Base-by-base conservation (phyloP, 495 filamentous ascomycete species). In the Schizothecium vesticola region DNA sequence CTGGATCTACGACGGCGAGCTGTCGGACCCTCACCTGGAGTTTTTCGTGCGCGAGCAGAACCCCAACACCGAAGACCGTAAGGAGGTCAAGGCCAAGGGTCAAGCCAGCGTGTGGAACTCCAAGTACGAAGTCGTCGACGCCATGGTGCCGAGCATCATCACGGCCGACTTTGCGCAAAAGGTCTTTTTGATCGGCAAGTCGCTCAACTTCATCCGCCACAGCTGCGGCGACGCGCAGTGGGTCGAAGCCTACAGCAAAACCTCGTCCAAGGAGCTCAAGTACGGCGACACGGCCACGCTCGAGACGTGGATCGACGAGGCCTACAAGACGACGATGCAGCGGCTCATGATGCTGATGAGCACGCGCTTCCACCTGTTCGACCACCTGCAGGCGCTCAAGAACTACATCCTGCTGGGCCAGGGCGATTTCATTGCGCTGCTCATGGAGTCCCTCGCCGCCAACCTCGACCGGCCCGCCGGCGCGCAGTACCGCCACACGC, bases 1-100 rank as follows among this genome's bases (percentile, higher is more conserved):
- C 69, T 99, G 96, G 96, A 97, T 98, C 62, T 99, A 98, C 76
- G 94, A 98, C 75, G 96, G 96, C 64, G 96, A 99, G 80, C 86
- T 99, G 22, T 93, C 91, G 19, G 96, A 99, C 80, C 96, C 96
- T 9, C 97, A 95, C 73, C 85, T 89, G 31, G 96, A 99, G 72
- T 99, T 99, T 78, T 97, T 98, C 73, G 93, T 99, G 26, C 87
- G 87, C 36, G 93, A 97, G 76, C 90, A 93, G 70, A 76, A 74
- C 13, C 70, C 73, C 19, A 72, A 69, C 60, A 70, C 73, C 58
- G 75, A 80, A 56, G 80, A 82, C 63, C 83, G 83, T 51, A 83
- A 80, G 58, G 81, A 84, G 9, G 70, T 79, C 55, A 82, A 80
- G 72, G 87, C 89, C 64, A 90, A 89, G 71, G 89, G 85, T 59